Conservation (phyloP, 495 filamentous ascomycete species). For the Aspergillus ellipticus region DNA sequence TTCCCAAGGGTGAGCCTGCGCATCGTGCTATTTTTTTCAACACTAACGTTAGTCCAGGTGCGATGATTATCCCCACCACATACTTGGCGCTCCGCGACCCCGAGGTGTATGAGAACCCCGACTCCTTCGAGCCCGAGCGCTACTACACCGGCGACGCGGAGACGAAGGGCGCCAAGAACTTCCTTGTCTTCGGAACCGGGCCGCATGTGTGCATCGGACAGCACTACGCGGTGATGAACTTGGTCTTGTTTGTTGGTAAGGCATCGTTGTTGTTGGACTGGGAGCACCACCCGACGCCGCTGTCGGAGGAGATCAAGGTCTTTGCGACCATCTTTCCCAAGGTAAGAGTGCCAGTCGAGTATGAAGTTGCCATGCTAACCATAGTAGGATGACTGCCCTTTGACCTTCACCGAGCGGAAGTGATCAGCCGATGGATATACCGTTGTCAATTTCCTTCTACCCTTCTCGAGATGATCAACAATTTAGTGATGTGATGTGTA, state of each 20-base stretch:
- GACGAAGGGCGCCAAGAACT: conserved; percentile 81
- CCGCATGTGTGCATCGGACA: conserved; percentile 92
- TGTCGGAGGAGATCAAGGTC: conserved; percentile 87
- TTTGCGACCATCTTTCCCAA: conserved; percentile 94
- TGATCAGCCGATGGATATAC: too few species aligned
- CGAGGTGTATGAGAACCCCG: conserved; percentile 79
- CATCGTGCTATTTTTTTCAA: background rate
- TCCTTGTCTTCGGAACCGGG: conserved; percentile 88
- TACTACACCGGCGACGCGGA: conserved; percentile 89
- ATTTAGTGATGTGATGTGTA: too few species aligned
- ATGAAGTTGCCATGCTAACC: background rate
- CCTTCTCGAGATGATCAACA: too few species aligned
- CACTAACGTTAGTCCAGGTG: conserved; percentile 28
- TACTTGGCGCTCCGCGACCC: conserved; percentile 88
- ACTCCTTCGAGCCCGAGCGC: conserved; percentile 76
- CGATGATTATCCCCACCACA: conserved; percentile 85
- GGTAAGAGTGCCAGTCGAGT: conserved; percentile 50
- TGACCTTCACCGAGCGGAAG: conserved; percentile 53
- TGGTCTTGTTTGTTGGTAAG: conserved; percentile 85
- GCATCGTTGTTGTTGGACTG: conserved; percentile 79
- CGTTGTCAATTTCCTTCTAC: too few species aligned
- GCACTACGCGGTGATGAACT: conserved; percentile 77
- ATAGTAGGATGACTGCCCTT: conserved; percentile 52
- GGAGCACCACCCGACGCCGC: conserved; percentile 72
- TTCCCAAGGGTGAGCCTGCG: conserved; percentile 56